A percentile compares a stretch with the other conserved stretches of the same genome.
Evolutionary conservation across 805 yeast genomes (phyloP).

Genomic region (Clavispora vitiphila): DNA sequence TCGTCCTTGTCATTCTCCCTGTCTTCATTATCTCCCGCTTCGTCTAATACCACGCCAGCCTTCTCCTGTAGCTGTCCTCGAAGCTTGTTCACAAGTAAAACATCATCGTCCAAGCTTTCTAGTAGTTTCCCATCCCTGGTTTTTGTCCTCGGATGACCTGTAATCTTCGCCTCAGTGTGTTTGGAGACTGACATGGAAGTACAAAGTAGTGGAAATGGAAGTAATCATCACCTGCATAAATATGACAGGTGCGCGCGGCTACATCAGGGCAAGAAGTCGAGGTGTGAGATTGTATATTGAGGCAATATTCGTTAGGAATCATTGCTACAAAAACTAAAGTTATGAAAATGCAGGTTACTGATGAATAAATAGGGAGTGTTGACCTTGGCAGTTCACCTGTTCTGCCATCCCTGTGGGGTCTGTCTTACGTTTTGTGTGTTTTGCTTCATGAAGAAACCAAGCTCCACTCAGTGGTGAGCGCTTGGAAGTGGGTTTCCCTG

Average conservation of each 20-base stretch:
- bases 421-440: conserved; percentile 1
- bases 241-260: not conserved
- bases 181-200: not conserved
- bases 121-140: conserved; percentile 8
- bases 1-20: not conserved
- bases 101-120: conserved; percentile 17
- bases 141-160: not conserved
- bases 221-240: conserved; percentile 1
- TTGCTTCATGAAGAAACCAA: conserved; percentile 1
- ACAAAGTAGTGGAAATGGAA: conserved; percentile 2
- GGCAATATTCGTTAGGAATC: not conserved
- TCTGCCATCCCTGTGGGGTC: conserved; percentile 1
- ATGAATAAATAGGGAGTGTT: not conserved
- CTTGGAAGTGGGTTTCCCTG: conserved; percentile 55
- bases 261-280: not conserved
- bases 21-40: not conserved
- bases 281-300: not conserved
- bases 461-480: conserved; percentile 25
- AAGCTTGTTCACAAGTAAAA: conserved; percentile 15
- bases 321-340: not conserved
- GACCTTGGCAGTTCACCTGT: not conserved
- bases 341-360: conserved; percentile 1
- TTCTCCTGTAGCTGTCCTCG: conserved; percentile 8
- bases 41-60: not conserved
- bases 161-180: not conserved